Evolutionary conservation across 305 asterid species (phyloP).

Genomic region (Fraxinus ornus): DNA sequence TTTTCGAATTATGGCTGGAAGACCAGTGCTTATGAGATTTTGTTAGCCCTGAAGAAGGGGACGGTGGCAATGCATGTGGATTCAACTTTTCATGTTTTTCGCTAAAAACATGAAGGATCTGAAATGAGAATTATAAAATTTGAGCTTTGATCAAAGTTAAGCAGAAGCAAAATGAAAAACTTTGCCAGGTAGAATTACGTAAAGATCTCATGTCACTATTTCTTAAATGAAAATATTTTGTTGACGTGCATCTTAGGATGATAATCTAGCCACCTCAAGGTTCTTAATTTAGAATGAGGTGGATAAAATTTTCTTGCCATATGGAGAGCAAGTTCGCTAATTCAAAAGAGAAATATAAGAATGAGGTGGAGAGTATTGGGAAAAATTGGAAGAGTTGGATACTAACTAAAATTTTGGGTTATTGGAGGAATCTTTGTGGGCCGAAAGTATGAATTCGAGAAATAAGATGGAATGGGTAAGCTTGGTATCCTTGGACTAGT

Average conservation of each 20-base stretch:
- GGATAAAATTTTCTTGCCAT: background rate
- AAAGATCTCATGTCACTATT: background rate
- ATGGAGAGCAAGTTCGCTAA: background rate
- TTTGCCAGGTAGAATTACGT: background rate
- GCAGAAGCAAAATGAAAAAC: background rate
- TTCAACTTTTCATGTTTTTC: background rate
- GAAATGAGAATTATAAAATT: background rate
- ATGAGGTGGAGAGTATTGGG: background rate
- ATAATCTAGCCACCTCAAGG: background rate
- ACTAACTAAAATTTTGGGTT: background rate
- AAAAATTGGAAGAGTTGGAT: background rate
- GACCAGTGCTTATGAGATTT: background rate
- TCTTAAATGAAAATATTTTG: background rate
- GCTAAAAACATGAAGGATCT: background rate
- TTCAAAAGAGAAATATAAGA: background rate
- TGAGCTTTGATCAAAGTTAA: background rate
- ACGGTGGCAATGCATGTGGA: background rate
- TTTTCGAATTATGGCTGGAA: background rate
- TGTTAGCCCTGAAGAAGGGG: background rate
- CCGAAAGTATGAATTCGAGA: background rate
- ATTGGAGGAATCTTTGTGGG: background rate
- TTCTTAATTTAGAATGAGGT: background rate
- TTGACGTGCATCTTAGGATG: background rate
- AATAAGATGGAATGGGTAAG: background rate
- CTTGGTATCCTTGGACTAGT: background rate